These are phyloP conservation scores for Penicillium steckii DNA, from an alignment of 495 filamentous ascomycete genomes.

Conservation along the genomic window DNA sequence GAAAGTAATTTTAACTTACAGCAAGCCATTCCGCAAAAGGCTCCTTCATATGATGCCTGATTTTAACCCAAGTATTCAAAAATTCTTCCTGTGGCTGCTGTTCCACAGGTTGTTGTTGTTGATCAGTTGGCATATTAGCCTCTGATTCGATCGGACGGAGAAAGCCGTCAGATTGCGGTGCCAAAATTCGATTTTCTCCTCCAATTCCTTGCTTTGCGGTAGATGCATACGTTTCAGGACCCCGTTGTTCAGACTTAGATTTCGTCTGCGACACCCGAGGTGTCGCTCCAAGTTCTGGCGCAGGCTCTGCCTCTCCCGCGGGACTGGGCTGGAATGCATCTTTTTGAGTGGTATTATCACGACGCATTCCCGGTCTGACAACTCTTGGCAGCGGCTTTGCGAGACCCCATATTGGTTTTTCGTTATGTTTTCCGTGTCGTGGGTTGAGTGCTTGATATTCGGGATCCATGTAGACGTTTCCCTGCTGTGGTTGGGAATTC, in stretches of 20 bases:
- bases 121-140: too few species aligned
- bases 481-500: too few species aligned
- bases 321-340: conserved; percentile 3
- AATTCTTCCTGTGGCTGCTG: conserved; percentile 13
- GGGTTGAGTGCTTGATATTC: conserved; percentile 23
- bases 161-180: conserved; percentile 11
- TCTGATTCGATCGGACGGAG: conserved; percentile 14
- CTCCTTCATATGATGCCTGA: conserved; percentile 11
- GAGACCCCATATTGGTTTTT: conserved; percentile 26
- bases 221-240: conserved; percentile 9
- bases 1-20: conserved; percentile 5
- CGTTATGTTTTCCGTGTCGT: conserved; percentile 16
- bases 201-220: conserved; percentile 5
- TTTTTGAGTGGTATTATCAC: conserved; percentile 3
- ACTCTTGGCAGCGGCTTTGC: conserved; percentile 30
- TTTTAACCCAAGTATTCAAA: conserved; percentile 15
- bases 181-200: conserved; percentile 8
- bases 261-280: conserved; percentile 1
- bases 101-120: too few species aligned
- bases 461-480: conserved; percentile 17
- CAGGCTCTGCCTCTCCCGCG: conserved; percentile 5
- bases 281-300: conserved; percentile 10
- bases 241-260: not conserved
- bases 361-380: conserved; percentile 26
- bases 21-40: conserved; percentile 20